Base-by-base conservation (phyloP, 306 rosid genomes). In the Elaeagnus macrophylla region DNA sequence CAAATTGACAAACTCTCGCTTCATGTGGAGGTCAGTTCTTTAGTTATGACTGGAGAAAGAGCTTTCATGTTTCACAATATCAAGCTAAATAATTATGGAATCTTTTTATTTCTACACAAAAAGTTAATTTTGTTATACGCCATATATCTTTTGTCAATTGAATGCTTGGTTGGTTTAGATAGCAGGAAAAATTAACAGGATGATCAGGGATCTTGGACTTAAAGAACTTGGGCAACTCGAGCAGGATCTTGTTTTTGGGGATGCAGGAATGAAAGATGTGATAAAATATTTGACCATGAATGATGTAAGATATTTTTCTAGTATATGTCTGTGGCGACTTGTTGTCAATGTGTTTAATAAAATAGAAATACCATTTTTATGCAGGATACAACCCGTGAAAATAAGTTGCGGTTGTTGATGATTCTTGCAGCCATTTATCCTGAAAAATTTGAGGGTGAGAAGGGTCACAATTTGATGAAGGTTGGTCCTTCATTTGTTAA, bases 1-100 rank as follows among this genome's bases (percentile, higher is more conserved):
- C 99, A 91, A 71, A 79, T 87, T 39, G 96, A 82, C 74, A 91
- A 84, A 71, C 99, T 91, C 70, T 87, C 99, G 55, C 87, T 91
- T 64, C 99, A 91, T 56, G 83, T 91, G 53, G 95, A 91, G 94
- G 99, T 91, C 72, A 54, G 97, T 70, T 61, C 53, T 67, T 60
- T 42, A 14, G 14, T 71, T 16, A 64, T 68, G 50, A 18, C 39
- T 3, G 32, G 32, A 63, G 48, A 35, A 9, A 36, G 37, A 44
- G 8, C 1, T 41, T 12, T 32, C 44, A 14, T 52, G 49, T 45
- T 11, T 11, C 6, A 12, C 7, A 13, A 45, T 45, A 13, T 45
- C 15, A 6, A 12, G 12, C 1, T 45, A 17, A 15, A 13, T 8
- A 45, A n/a, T 4, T 45, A 25, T 25, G 32, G 32, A 25, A 25